A percentile compares a stretch with the other conserved stretches of the same genome.
phyloP scores from a whole-genome alignment of 257 asterid species.

The Fraxinus excelsior region DNA sequence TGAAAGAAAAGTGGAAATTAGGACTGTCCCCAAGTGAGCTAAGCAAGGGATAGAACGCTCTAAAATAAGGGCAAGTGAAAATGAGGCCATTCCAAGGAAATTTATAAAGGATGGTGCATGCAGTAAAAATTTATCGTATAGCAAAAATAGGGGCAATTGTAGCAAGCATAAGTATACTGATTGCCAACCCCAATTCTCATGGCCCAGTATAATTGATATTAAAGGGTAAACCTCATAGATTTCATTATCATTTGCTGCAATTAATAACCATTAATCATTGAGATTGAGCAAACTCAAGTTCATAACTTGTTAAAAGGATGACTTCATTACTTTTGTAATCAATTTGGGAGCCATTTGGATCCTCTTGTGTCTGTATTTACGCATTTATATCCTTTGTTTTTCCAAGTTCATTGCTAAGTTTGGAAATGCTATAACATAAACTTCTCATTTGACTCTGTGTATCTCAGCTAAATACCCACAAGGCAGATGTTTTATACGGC shows the following conservation, averaged over 20 bases:
- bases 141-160: not conserved
- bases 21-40: not conserved
- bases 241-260: not conserved
- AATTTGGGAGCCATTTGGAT: not conserved
- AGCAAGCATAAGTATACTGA: not conserved
- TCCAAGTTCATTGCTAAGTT: not conserved
- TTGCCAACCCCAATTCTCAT: not conserved
- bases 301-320: not conserved
- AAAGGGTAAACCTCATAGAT: not conserved
- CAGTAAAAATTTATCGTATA: no score
- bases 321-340: not conserved
- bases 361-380: not conserved
- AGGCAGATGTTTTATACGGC: constrained; percentile 88
- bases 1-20: not conserved
- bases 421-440: not conserved
- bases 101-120: no score
- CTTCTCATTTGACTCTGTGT: constrained; percentile 5
- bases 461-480: constrained; percentile 60
- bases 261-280: not conserved
- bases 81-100: not conserved
- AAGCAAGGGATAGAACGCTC: not conserved
- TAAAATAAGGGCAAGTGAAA: not conserved
- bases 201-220: not conserved
- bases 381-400: not conserved
- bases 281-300: not conserved